These are phyloP conservation scores for Thelonectria blattea DNA, from an alignment of 2,329 filamentous ascomycete genomes.

Conservation along the genomic window DNA sequence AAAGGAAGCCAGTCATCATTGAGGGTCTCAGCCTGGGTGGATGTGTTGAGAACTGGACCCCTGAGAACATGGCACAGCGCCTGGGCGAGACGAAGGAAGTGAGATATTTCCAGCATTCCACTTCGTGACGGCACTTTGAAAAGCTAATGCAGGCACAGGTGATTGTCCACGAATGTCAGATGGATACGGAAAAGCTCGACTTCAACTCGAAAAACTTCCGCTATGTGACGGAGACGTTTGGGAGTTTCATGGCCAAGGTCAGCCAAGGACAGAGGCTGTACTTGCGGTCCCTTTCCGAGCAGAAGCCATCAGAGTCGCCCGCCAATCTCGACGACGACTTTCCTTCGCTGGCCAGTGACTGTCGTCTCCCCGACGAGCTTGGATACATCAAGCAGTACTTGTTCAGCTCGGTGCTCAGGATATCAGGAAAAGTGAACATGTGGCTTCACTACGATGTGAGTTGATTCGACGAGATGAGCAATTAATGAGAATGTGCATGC, in stretches of 20 bases:
- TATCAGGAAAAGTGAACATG: conserved; percentile 82
- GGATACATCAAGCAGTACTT: conserved; percentile 62
- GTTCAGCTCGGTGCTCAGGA: conserved; percentile 80
- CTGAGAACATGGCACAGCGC: conserved; percentile 68
- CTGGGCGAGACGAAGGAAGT: conserved; percentile 69
- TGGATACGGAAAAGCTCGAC: conserved; percentile 68
- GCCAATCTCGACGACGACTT: conserved; percentile 77
- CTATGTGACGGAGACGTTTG: conserved; percentile 73
- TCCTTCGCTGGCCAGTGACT: conserved; percentile 71
- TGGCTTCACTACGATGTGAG: conserved; percentile 88
- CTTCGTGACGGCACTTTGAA: neutral
- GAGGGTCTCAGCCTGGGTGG: conserved; percentile 69
- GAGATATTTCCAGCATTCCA: conserved; percentile 27
- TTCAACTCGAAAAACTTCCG: conserved; percentile 84
- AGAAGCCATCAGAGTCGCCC: conserved; percentile 70
- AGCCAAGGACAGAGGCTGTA: conserved; percentile 70
- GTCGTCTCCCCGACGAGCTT: conserved; percentile 69
- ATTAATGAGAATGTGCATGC: neutral
- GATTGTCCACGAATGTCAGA: conserved; percentile 72
- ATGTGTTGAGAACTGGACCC: conserved; percentile 72
- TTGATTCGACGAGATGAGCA: conserved; percentile 16
- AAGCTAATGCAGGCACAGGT: conserved; percentile 54
- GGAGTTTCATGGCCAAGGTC: conserved; percentile 67
- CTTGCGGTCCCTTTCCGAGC: conserved; percentile 75
- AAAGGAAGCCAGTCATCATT: conserved; percentile 65